These are phyloP conservation scores for Mycena vitilis DNA, from an alignment of 768 basidiomycete genomes.

Conservation along the genomic window DNA sequence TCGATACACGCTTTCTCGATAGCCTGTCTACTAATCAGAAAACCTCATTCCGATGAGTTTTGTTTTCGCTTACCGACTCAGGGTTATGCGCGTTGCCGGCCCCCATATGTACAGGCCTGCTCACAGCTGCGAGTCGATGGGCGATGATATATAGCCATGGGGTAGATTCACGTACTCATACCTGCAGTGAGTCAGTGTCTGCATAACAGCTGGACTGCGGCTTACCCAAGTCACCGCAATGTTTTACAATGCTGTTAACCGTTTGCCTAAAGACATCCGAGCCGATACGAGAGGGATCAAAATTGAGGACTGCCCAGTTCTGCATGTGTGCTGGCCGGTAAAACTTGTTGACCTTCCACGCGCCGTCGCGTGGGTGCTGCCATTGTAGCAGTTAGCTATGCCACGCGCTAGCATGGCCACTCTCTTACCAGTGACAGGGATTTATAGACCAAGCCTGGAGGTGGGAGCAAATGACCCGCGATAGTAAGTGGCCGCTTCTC, in stretches of 20 bases:
- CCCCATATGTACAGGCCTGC: too few relatives aligned
- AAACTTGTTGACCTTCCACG: slow-evolving; percentile 35
- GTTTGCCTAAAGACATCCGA: neutral
- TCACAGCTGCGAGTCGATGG: too few relatives aligned
- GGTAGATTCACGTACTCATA: too few relatives aligned
- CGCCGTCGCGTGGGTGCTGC: slow-evolving; percentile 37
- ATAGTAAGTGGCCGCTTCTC: slow-evolving; percentile 20
- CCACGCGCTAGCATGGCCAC: too few relatives aligned
- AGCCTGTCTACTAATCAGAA: slow-evolving; percentile 1
- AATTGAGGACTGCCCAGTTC: slow-evolving; percentile 33
- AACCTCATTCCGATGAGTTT: too few relatives aligned
- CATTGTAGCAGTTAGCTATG: too few relatives aligned
- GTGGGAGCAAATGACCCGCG: slow-evolving; percentile 24
- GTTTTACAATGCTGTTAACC: neutral
- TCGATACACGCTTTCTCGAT: neutral
- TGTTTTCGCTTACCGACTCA: too few relatives aligned
- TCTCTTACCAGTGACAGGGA: slow-evolving; percentile 35
- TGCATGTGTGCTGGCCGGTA: slow-evolving; percentile 6
- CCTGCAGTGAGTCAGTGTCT: too few relatives aligned
- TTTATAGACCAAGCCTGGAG: slow-evolving; percentile 19
- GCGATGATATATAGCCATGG: too few relatives aligned
- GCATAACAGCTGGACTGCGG: too few relatives aligned
- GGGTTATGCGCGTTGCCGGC: too few relatives aligned
- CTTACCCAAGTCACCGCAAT: slow-evolving; percentile 8
- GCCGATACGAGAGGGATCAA: slow-evolving; percentile 10